Evolutionary conservation across 805 yeast genomes (phyloP).

Genomic region (Starmera quercuum): DNA sequence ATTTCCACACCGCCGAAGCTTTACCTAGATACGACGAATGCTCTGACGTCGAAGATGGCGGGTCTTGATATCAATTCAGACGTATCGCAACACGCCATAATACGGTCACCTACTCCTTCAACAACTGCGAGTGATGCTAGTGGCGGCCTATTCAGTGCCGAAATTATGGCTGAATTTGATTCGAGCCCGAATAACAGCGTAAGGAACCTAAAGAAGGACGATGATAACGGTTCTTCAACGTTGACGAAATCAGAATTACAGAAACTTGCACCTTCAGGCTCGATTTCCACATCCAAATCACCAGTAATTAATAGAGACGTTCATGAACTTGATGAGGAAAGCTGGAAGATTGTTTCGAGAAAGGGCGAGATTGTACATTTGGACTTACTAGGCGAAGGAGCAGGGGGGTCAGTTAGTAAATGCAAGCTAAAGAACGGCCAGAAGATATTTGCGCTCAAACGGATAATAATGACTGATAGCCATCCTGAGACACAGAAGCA

Average conservation of each 20-base stretch:
- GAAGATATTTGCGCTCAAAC: slow-evolving; percentile 73
- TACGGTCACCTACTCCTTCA: slow-evolving; percentile 19
- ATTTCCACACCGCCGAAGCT: slow-evolving; percentile 10
- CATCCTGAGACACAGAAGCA: slow-evolving; percentile 86
- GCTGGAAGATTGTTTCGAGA: slow-evolving; percentile 62
- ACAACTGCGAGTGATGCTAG: slow-evolving; percentile 20
- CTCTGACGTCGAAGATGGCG: slow-evolving; percentile 13
- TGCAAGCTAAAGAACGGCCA: slow-evolving; percentile 55
- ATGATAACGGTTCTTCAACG: not conserved
- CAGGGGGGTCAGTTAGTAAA: slow-evolving; percentile 84
- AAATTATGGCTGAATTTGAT: slow-evolving; percentile 22
- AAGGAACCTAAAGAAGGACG: not conserved
- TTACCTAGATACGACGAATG: slow-evolving; percentile 1
- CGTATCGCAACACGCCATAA: slow-evolving; percentile 2
- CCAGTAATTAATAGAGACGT: slow-evolving; percentile 27
- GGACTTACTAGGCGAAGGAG: slow-evolving; percentile 83
- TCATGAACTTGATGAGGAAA: slow-evolving; percentile 57
- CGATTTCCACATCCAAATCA: not conserved
- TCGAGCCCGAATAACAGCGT: slow-evolving; percentile 1
- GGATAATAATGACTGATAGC: slow-evolving; percentile 34
- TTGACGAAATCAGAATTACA: not conserved
- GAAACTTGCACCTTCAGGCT: not conserved
- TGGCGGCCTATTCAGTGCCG: slow-evolving; percentile 20
- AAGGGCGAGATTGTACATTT: slow-evolving; percentile 58
- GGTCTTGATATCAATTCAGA: slow-evolving; percentile 11